Evolutionary conservation across 1,139 yeast genomes (phyloP), one percentile per base, ranked within the genome.

Genomic region (Lizanozyma gosingica): DNA sequence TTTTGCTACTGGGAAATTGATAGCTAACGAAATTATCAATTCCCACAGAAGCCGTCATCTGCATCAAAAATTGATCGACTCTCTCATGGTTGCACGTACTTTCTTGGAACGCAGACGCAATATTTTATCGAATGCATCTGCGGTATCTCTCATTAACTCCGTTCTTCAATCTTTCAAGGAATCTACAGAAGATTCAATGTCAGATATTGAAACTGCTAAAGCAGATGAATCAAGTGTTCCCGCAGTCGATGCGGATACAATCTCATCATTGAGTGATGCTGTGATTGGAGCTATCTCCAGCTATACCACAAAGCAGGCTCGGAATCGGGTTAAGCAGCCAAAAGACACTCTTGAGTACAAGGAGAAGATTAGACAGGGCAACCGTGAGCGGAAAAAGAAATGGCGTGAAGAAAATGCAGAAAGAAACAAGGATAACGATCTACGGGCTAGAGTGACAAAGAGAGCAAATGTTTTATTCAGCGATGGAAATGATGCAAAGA

Each of bases 401-500:
- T 92, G 97, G 97, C 76, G 97, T 54, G 92, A 80, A 46, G 81
- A 78, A 33, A 88, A 90, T 56, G 74, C 76, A 14, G 83, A 83
- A 46, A 71, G 94, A 47, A 90, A 90, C 56, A 82, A 86, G 61
- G 96, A 87, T 56, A 83, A 85, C 51, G 97, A 90, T 56, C 63
- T 90, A 44, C 71, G 94, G 40, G 77, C 85, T 1, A 67, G 97
- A 41, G 83, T 92, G 18, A 71, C 76, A 45, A 81, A 80, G 48
- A 67, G 92, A 37, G 97, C 97, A 0, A 67, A 66, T 36, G 60
- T 63, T 15, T 63, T 83, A 47, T 88, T 78, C 61, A 71, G 67
- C 11, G 67, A 62, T 2, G 79, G 72, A 4, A 68, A 80, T 6
- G 63, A 72, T 4, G 76, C 67, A 14, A 77, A 77, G 50, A 79